A percentile compares a stretch with the other conserved stretches of the same genome.
phyloP scores from a whole-genome alignment of 2,329 filamentous ascomycete genomes.

The Cytospora piceae region DNA sequence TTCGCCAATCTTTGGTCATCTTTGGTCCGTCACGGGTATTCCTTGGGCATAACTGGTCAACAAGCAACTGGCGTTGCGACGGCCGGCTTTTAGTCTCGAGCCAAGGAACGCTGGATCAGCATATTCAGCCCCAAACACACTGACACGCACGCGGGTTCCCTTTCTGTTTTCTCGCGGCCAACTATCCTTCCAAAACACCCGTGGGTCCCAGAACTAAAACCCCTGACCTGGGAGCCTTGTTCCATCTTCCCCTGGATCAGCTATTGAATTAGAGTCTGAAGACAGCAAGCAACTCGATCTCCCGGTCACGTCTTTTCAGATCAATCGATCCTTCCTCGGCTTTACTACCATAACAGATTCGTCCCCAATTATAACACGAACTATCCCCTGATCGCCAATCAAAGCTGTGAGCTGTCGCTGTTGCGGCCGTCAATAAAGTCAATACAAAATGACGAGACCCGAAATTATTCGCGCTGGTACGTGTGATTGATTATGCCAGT shows the following conservation, averaged over 20 bases:
- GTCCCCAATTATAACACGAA: neutral
- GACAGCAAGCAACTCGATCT: neutral
- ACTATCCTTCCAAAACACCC: slow-evolving; percentile 9
- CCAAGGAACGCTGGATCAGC: neutral
- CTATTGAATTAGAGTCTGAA: neutral
- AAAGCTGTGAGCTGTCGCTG: slow-evolving; percentile 25
- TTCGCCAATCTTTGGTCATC: neutral
- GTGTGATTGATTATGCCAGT: slow-evolving; percentile 36
- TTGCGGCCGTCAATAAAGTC: slow-evolving; percentile 25
- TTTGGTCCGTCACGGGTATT: no score
- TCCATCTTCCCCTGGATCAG: slow-evolving; percentile 18
- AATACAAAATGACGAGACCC: slow-evolving; percentile 60
- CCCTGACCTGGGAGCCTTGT: slow-evolving; percentile 21
- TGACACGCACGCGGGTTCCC: neutral
- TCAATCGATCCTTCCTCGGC: neutral
- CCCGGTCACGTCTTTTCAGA: neutral
- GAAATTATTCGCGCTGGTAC: slow-evolving; percentile 64
- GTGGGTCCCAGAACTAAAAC: slow-evolving; percentile 1
- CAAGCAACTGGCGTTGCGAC: neutral
- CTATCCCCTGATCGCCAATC: slow-evolving; percentile 16
- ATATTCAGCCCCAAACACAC: neutral
- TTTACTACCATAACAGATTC: neutral
- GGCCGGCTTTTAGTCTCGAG: neutral
- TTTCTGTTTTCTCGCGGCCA: neutral
- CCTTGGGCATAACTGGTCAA: neutral